Base-by-base conservation (phyloP, 805 yeast species). In the Lachancea lanzarotensis region DNA sequence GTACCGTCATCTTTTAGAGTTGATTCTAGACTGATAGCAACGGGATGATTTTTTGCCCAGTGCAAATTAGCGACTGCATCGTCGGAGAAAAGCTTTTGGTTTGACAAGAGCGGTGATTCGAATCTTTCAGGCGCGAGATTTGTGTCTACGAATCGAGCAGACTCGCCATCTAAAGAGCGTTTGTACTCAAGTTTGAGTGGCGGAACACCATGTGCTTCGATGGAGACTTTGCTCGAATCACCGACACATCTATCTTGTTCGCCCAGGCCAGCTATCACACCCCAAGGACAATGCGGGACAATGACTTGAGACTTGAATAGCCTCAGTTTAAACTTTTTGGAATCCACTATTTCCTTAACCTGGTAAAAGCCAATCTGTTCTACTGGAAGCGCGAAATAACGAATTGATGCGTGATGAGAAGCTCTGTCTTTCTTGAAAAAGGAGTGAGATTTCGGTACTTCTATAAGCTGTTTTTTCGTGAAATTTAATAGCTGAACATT, bases 201-300 rank as follows among this genome's bases (percentile, higher is more conserved):
- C 1, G 91, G 82, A 1, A 88, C 84, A 43, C 98, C 97, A 16
- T 69, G 64, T 1, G 82, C 75, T 1, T 73, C 68, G 27, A 91
- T 71, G 12, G 65, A 64, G 1, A 81, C 64, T 18, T 73, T 65
- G 51, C 79, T 85, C 3, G 61, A 41, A 15, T 73, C 78, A 27
- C 82, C 86, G 30, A 80, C 66, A 68, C 98, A 93, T 51, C 75
- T 72, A 53, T 81, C 78, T 12, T 57, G 44, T 0, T 60, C 56
- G 0, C 74, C 70, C 20, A 69, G 48, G 4, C 62, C 65, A 3
- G 60, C 52, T 43, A 88, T 74, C 17, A 70, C 63, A 0, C 87
- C 95, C 2, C 67, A 68, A 1, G 98, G 98, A 62, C 98, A 91
- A 35, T 71, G 61, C 2, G 95, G 81, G 8, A 93, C 71, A 16